Base-by-base conservation (phyloP, 192 early-diverging fungal genomes). In the Gryganskiella cystojenkinii region DNA sequence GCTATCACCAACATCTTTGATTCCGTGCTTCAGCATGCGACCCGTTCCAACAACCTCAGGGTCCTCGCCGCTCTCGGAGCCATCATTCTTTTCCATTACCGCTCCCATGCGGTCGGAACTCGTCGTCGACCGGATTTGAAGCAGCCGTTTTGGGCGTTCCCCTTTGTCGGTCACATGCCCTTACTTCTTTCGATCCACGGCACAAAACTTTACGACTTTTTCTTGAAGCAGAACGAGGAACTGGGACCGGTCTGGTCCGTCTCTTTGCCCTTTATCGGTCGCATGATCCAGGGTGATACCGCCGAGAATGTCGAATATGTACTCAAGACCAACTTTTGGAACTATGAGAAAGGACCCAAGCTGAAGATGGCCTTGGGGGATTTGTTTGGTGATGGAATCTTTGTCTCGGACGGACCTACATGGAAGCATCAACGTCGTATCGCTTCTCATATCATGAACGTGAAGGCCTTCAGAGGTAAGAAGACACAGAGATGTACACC, bases 231-330 rank as follows among this genome's bases (percentile, higher is more conserved):
- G 19, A 50, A 50, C 22, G 47, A 40, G 13, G 47, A 50, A 50
- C 15, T 50, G 4, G 47, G 47, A 19, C 47, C 15, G 19, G 22
- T 50, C 22, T 17, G 22, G 47, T 50, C 47, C 47, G 19, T 17
- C 19, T 20, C 19, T 19, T 50, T 24, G 47, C 47, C 22, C 6
- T 19, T 50, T n/a, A 24, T 50, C 6, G 19, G 19, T 6, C 19
- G 37, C 13, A 40, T 40, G 37, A 40, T 40, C 13, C 37, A 40
- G 13, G 37, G 37, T 9, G 70, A 71, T 19, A 44, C 45, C 3
- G 45, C 70, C 4, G 70, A 71, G 54, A 64, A 57, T 42, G 42
- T 71, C 5, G 70, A 71, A 11, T 45, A 71, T 43, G 68, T 61
- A 14, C 24, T 56, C 4, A 64, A 52, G 44, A 52, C 28, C 34